Base-by-base conservation (phyloP, 352 stramenopile genomes). In the Pythium periplocum region DNA sequence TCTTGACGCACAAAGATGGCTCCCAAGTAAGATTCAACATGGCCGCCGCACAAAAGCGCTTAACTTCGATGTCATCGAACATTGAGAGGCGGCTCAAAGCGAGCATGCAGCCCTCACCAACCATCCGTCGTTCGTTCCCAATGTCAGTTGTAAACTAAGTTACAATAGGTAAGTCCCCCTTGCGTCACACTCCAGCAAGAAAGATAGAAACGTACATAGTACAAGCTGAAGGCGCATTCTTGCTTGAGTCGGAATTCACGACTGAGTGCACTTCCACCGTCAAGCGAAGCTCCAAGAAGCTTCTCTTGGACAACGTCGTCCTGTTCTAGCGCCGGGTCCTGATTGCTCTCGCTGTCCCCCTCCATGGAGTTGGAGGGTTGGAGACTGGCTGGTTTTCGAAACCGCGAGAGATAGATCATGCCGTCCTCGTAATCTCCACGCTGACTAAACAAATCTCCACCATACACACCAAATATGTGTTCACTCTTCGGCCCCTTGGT, bases 341-440 rank as follows among this genome's bases (percentile, higher is more conserved):
- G 72, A 48, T 76, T 83, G 1, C 57, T 57, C 3, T 84, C 68
- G 33, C 35, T 62, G 1, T 46, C 48, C 17, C 30, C 48, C 4
- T 59, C 61, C 11, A 56, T 44, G 1, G 52, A 49, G 32, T 71
- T 72, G 12, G 63, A 39, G 36, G 59, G 47, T 6, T 73, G 45
- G 10, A 69, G 66, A 0, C 51, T 66, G 6, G 62, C 63, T 4
- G 78, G 83, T 44, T 90, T 90, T 38, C 71, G 70, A 48, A 93
- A 88, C 12, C 83, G 78, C 4, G 83, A 93, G 40, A 93, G 45
- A 54, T 96, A 96, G 52, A 94, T 94, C 78, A 96, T 90, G 31
- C 83, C 86, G 51, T 89, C 74, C 51, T 93, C 73, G 51, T 93
- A 93, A 45, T 90, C 84, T 7, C 84, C 83, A 9, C 76, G 79